These are phyloP conservation scores for Mortierella sp. DNA, from an alignment of 371 early-diverging fungal genomes.

Conservation along the genomic window DNA sequence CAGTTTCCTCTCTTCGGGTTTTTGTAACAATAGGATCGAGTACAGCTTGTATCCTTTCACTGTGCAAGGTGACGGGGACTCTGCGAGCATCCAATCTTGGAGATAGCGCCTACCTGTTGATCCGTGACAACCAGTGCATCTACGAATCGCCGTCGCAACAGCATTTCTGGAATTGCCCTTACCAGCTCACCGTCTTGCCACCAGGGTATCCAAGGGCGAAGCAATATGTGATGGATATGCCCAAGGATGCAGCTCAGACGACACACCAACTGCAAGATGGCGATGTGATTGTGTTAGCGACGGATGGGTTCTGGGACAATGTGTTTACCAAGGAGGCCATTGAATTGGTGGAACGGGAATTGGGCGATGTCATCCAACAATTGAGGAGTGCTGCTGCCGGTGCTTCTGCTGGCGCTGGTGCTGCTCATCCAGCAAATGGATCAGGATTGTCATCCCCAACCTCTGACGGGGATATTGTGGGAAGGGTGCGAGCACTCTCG, in stretches of 20 bases:
- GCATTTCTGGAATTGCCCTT: constrained; percentile 80
- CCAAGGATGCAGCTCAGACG: constrained; percentile 70
- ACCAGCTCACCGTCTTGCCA: constrained; percentile 74
- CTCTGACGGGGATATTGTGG: constrained; percentile 55
- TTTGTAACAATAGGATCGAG: constrained; percentile 61
- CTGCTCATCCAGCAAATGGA: too few relatives aligned
- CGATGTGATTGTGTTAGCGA: constrained; percentile 74
- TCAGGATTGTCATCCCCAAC: not conserved
- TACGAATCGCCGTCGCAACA: constrained; percentile 76
- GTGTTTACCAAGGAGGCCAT: constrained; percentile 72
- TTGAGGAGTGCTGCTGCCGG: too few relatives aligned
- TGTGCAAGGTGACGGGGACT: constrained; percentile 71
- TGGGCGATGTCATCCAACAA: constrained; percentile 54
- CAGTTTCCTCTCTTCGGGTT: not conserved
- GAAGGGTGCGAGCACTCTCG: constrained; percentile 63
- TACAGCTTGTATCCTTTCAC: constrained; percentile 73
- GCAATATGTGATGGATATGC: constrained; percentile 67
- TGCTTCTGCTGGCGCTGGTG: too few relatives aligned
- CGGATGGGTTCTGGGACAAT: constrained; percentile 80
- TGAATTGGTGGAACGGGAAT: constrained; percentile 58
- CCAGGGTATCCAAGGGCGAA: constrained; percentile 63
- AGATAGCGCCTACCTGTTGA: constrained; percentile 72
- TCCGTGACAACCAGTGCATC: constrained; percentile 67
- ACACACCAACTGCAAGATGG: constrained; percentile 71
- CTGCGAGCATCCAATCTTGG: constrained; percentile 73